phyloP scores from a whole-genome alignment of 2,329 filamentous ascomycete genomes.

The Colletotrichum sp. region DNA sequence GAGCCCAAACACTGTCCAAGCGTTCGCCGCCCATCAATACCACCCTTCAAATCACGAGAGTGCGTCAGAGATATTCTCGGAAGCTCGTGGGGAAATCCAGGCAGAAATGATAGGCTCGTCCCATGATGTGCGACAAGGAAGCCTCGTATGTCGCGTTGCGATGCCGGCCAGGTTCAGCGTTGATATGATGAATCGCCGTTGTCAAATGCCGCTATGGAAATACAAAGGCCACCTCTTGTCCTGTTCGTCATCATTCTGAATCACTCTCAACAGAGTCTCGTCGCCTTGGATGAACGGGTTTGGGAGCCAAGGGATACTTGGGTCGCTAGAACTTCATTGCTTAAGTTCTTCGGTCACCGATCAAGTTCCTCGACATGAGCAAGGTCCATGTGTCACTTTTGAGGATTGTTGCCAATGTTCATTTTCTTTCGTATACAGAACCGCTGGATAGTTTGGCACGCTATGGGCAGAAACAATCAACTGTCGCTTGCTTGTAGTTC shows the following conservation, averaged over 20 bases:
- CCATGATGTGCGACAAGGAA: not conserved
- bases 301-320: not conserved
- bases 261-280: not conserved
- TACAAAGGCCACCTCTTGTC: not conserved
- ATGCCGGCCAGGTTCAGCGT: not conserved
- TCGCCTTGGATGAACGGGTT: not conserved
- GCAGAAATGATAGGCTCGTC: not conserved
- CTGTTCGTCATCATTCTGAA: not conserved
- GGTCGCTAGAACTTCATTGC: not conserved
- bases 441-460: not conserved
- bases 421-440: not conserved
- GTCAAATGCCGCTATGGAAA: not conserved
- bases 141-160: not conserved
- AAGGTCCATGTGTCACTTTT: not conserved
- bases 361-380: not conserved
- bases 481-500: not conserved
- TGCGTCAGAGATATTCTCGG: not conserved
- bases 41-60: not conserved
- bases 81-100: not conserved
- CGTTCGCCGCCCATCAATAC: not conserved
- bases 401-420: not conserved
- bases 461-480: not conserved
- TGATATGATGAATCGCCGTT: not conserved
- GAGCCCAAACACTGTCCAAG: slow-evolving; percentile 10
- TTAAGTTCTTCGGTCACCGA: not conserved